phyloP scores from a whole-genome alignment of 257 asterid genomes.

The Ocimum tenuiflorum region DNA sequence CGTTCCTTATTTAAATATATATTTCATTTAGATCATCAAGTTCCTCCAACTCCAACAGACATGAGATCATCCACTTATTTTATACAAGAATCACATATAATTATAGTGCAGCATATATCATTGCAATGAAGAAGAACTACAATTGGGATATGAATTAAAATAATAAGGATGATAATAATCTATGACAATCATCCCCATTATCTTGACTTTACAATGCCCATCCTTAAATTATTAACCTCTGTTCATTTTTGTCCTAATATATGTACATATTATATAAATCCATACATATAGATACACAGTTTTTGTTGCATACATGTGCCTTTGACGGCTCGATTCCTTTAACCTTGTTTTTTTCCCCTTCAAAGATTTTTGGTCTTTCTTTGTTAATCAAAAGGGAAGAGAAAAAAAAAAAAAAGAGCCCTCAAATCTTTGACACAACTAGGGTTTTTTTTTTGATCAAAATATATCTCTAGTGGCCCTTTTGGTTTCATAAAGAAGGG shows the following conservation, averaged over 20 bases:
- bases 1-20: not conserved
- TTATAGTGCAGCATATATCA: not conserved
- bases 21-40: not conserved
- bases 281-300: slow-evolving; percentile 25
- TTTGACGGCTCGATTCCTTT: slow-evolving; percentile 33
- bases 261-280: slow-evolving; percentile 7
- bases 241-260: not conserved
- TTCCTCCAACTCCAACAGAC: slow-evolving; percentile 10
- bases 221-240: slow-evolving; percentile 5
- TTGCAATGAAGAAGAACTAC: not conserved
- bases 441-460: slow-evolving; percentile 23
- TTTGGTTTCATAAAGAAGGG: slow-evolving; percentile 17
- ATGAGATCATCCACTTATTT: not conserved
- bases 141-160: not conserved
- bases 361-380: slow-evolving; percentile 11
- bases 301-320: slow-evolving; percentile 72
- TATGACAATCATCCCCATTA: not conserved
- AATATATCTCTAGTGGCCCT: slow-evolving; percentile 21
- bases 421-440: slow-evolving; percentile 20
- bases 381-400: not conserved
- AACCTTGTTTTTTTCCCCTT: slow-evolving; percentile 25
- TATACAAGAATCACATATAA: not conserved
- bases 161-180: not conserved
- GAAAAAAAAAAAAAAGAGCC: not conserved
- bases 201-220: slow-evolving; percentile 26